Percentiles rank a stretch among this genome's conserved stretches.
phyloP scores from a whole-genome alignment of 768 basidiomycete species.

The Pisolithus microcarpus region DNA sequence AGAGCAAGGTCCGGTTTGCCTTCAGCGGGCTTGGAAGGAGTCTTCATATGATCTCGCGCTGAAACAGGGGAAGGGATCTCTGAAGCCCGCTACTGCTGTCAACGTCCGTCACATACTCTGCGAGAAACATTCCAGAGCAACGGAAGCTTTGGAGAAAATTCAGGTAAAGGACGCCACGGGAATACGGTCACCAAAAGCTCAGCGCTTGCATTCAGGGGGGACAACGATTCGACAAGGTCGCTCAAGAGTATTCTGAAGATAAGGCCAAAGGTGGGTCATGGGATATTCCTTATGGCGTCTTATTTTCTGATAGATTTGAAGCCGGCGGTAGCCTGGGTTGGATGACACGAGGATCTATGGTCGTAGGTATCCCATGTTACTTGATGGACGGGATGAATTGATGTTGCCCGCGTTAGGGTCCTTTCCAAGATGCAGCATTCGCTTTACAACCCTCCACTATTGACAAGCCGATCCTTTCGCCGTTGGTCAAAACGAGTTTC shows the following conservation, averaged over 20 bases:
- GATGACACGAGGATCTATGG: conserved; percentile 85
- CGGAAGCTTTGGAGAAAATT: conserved; percentile 72
- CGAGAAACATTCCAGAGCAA: conserved; percentile 78
- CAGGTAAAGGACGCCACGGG: conserved; percentile 42
- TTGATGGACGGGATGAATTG: conserved; percentile 4
- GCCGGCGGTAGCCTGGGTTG: conserved; percentile 83
- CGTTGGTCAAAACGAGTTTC: conserved; percentile 74
- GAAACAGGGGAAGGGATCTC: conserved; percentile 43
- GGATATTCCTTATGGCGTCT: not conserved
- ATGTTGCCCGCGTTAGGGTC: conserved; percentile 31
- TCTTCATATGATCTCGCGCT: not conserved
- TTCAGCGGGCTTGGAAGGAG: too few species aligned
- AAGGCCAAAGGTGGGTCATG: conserved; percentile 66
- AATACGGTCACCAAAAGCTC: not conserved
- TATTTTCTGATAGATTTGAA: conserved; percentile 20
- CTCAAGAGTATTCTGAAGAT: conserved; percentile 86
- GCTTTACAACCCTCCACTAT: conserved; percentile 70
- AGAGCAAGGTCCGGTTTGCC: conserved; percentile 16
- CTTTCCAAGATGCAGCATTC: conserved; percentile 88
- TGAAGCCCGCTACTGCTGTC: conserved; percentile 75
- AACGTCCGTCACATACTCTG: conserved; percentile 86
- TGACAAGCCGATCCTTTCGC: conserved; percentile 66
- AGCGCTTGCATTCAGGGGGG: conserved; percentile 46
- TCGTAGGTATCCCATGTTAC: conserved; percentile 33
- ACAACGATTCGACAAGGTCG: conserved; percentile 80